Evolutionary conservation across 169 alveolate species (phyloP).

Genomic region (Cryptosporidium sp.): DNA sequence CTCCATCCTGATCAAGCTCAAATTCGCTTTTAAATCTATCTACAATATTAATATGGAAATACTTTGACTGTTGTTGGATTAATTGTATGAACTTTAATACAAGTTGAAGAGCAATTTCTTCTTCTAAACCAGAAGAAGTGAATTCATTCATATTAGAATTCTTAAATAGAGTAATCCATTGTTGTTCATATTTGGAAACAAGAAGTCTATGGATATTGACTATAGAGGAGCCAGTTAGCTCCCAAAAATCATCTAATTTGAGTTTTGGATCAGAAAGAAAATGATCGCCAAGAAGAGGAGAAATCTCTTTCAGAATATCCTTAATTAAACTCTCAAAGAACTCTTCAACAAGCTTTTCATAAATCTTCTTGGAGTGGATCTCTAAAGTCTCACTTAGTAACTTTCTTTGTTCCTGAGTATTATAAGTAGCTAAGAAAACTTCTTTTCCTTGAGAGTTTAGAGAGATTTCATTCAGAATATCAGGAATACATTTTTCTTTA

Average conservation of each 20-base stretch:
- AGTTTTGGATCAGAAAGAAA: slow-evolving; percentile 42
- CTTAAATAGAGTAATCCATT: slow-evolving; percentile 32
- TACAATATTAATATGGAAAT: slow-evolving; percentile 36
- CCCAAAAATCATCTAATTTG: slow-evolving; percentile 37
- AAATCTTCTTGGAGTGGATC: slow-evolving; percentile 37
- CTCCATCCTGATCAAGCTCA: slow-evolving; percentile 61
- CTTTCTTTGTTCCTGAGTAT: slow-evolving; percentile 47
- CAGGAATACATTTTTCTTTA: slow-evolving; percentile 39
- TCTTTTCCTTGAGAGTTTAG: background rate
- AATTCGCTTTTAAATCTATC: slow-evolving; percentile 56
- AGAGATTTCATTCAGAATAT: slow-evolving; percentile 5
- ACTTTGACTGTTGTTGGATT: slow-evolving; percentile 59
- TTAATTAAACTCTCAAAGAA: slow-evolving; percentile 46
- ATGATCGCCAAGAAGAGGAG: slow-evolving; percentile 13
- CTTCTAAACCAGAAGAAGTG: slow-evolving; percentile 7
- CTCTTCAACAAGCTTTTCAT: slow-evolving; percentile 56
- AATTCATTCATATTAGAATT: slow-evolving; percentile 4
- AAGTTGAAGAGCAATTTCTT: slow-evolving; percentile 70
- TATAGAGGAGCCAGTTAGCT: background rate
- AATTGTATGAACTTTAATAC: slow-evolving; percentile 20
- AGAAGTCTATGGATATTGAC: background rate
- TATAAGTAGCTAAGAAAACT: slow-evolving; percentile 16
- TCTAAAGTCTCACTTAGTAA: slow-evolving; percentile 50
- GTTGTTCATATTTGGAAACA: slow-evolving; percentile 19
- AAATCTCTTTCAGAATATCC: slow-evolving; percentile 44